Base-by-base conservation (phyloP, 179 eudicot species). In the Actinidia arguta region DNA sequence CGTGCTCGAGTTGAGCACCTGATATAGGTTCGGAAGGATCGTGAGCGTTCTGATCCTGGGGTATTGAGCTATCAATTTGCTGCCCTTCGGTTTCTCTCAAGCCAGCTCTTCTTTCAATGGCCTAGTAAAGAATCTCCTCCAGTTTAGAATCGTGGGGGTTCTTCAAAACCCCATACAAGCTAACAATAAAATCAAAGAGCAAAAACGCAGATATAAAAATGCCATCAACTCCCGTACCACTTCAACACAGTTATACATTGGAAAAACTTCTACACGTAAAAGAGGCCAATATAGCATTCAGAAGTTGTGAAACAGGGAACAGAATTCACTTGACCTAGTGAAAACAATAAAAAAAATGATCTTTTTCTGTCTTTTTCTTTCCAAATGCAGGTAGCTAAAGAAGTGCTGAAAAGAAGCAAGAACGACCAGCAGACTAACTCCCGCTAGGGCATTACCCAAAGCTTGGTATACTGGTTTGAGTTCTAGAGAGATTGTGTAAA, bases 41-140 rank as follows among this genome's bases (percentile, higher is more conserved):
- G 62, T 12, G 75, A 80, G 12, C 73, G 54, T 14, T 54, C 22
- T 75, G 84, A 50, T 61, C 84, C 82, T 69, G 86, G 31, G 86
- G 86, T 54, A 79, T 22, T 71, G 87, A 87, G 66, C 85, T 82
- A 70, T 71, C 86, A 62, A 78, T 62, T 74, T 76, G 75, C 69
- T 25, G 85, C 78, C 85, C 89, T 80, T 85, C 87, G 50, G 78
- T 78, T 59, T 73, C 86, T 63, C 83, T 87, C 82, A 86, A 82
- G 75, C 85, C 89, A 80, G 84, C 94, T 88, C 99, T 88, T 84
- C 95, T 91, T 68, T 94, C 96, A 71, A 95, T 89, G 39, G 97
- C 93, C 95, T 92, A 61, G 44, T 27, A 16, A 22, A 77, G 24
- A 64, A 80, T 76, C 56, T 8, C 83, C 27, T 80, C 14, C 55